These are phyloP conservation scores for Astrocystis sublimbata DNA, from an alignment of 495 filamentous ascomycete genomes.

Conservation along the genomic window DNA sequence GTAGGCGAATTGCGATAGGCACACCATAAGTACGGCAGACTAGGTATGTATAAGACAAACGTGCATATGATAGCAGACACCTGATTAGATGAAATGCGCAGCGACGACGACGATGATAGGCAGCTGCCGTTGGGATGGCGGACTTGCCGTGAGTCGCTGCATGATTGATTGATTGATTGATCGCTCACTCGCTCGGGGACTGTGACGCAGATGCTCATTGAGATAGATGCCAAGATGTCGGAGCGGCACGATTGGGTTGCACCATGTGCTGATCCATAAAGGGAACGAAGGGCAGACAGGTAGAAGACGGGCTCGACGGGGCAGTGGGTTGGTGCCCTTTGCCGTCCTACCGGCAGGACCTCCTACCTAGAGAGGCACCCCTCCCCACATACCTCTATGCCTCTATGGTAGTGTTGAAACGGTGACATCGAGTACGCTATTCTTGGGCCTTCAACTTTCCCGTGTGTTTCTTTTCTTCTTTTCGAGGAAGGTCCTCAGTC, in stretches of 20 bases:
- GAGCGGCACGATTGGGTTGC: background rate
- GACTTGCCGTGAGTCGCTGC: background rate
- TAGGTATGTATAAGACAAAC: too few species aligned
- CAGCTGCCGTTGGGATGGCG: background rate
- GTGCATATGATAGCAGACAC: background rate
- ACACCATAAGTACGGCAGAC: background rate
- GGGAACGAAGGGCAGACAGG: background rate
- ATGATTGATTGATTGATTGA: background rate
- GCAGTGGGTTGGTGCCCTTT: too few species aligned
- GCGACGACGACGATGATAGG: background rate
- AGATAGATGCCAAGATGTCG: too few species aligned
- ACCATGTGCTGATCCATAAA: background rate
- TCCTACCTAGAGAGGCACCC: too few species aligned
- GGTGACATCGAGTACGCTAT: too few species aligned
- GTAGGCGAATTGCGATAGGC: slow-evolving; percentile 3
- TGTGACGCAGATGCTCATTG: too few species aligned
- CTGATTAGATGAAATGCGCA: background rate
- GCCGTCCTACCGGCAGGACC: background rate
- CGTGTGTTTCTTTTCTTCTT: too few species aligned
- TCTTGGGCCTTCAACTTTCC: too few species aligned
- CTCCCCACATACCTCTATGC: too few species aligned
- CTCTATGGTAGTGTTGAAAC: too few species aligned
- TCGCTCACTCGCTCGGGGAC: background rate
- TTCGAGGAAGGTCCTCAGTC: too few species aligned
- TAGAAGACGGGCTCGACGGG: background rate